phyloP scores from a whole-genome alignment of 192 early-diverging fungal species.

The Dissophora ornata region DNA sequence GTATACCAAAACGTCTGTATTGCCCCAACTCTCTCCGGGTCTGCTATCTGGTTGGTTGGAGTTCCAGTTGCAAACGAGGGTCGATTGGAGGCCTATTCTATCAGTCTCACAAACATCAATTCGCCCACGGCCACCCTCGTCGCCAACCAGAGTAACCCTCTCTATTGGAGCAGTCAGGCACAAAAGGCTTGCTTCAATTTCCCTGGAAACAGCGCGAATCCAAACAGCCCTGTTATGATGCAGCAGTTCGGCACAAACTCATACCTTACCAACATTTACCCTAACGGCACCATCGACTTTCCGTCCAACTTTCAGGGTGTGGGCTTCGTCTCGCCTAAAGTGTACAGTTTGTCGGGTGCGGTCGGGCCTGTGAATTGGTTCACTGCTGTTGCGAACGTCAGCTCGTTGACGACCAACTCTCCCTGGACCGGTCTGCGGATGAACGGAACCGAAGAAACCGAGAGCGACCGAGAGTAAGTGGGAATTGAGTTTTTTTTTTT shows the following conservation, averaged over 20 bases:
- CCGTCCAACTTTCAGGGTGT: background rate
- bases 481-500: conserved; percentile 7
- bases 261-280: conserved; percentile 23
- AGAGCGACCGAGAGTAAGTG: conserved; percentile 30
- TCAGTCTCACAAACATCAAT: conserved; percentile 34
- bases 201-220: conserved; percentile 10
- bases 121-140: conserved; percentile 27
- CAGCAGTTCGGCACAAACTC: conserved; percentile 26
- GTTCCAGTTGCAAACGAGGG: conserved; percentile 12
- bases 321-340: conserved; percentile 20
- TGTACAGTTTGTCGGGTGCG: conserved; percentile 22
- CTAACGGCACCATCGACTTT: conserved; percentile 15
- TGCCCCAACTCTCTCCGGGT: conserved; percentile 11
- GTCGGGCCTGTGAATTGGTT: conserved; percentile 25
- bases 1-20: conserved; percentile 15
- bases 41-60: conserved; percentile 18
- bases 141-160: conserved; percentile 1
- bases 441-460: conserved; percentile 15
- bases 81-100: conserved; percentile 16
- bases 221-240: conserved; percentile 23
- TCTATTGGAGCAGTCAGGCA: conserved; percentile 15
- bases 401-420: conserved; percentile 1
- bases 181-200: conserved; percentile 28
- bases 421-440: conserved; percentile 31
- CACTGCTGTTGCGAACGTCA: conserved; percentile 12